Percentiles rank a stretch among this genome's conserved stretches.
Conservation (phyloP, 2,329 filamentous ascomycete species). For the Monosporascus sp. region DNA sequence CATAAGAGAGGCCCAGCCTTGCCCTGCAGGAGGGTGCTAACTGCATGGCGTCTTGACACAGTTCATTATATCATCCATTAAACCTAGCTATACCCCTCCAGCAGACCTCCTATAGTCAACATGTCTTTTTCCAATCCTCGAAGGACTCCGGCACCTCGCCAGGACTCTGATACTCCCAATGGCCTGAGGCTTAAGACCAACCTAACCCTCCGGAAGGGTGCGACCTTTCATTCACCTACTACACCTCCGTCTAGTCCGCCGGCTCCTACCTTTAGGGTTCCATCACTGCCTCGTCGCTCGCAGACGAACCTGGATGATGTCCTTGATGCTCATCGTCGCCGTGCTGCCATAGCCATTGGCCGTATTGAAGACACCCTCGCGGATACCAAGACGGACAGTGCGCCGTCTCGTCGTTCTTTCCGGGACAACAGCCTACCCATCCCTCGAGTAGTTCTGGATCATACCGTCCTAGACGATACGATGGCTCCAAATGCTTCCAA, state of each 20-base stretch:
- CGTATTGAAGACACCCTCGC: conserved; percentile 60
- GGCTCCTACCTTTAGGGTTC: conserved; percentile 38
- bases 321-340: conserved; percentile 63
- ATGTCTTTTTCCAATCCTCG: conserved; percentile 46
- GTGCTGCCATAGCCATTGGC: conserved; percentile 60
- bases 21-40: conserved; percentile 26
- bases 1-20: conserved; percentile 21
- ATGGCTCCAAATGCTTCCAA: conserved; percentile 35
- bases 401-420: conserved; percentile 37
- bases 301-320: conserved; percentile 68
- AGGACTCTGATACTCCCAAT: conserved; percentile 34
- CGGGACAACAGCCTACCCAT: conserved; percentile 55
- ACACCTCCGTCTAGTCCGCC: conserved; percentile 34
- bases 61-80: conserved; percentile 13
- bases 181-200: conserved; percentile 47
- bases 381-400: conserved; percentile 34
- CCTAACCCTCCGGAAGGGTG: conserved; percentile 62
- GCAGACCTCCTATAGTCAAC: conserved; percentile 25
- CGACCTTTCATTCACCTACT: conserved; percentile 57
- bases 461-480: conserved; percentile 46
- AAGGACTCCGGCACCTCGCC: conserved; percentile 39
- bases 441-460: conserved; percentile 53
- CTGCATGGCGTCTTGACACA: conserved; percentile 19
- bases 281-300: conserved; percentile 57
- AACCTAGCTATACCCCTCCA: conserved; percentile 13